Conservation (phyloP, 495 filamentous ascomycete genomes). For the Penicillium canariense region DNA sequence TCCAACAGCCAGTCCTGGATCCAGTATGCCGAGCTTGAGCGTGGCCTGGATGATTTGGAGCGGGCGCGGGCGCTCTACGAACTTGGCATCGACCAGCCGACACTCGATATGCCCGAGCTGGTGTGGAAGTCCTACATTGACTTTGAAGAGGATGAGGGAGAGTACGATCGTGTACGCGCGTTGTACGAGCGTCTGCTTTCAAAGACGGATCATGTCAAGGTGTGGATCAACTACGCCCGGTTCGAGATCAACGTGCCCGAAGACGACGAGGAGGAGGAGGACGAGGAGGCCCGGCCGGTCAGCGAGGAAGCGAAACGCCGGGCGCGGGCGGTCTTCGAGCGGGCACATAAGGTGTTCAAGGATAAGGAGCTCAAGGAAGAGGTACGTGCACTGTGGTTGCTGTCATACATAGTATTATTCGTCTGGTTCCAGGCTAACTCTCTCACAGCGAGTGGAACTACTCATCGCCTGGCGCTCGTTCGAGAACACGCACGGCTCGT, state of each 20-base stretch:
- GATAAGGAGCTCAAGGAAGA: slow-evolving; percentile 93
- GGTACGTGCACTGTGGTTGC: slow-evolving; percentile 35
- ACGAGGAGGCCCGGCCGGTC: slow-evolving; percentile 66
- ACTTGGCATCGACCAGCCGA: slow-evolving; percentile 76
- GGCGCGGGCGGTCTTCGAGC: slow-evolving; percentile 79
- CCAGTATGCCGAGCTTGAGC: slow-evolving; percentile 87
- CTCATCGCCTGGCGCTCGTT: slow-evolving; percentile 91
- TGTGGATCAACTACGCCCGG: slow-evolving; percentile 95
- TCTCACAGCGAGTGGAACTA: slow-evolving; percentile 67
- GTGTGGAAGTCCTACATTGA: slow-evolving; percentile 98
- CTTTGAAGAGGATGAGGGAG: slow-evolving; percentile 91
- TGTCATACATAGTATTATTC: neutral
- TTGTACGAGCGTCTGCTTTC: slow-evolving; percentile 88
- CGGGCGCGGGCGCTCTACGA: slow-evolving; percentile 90
- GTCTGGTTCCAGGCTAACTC: slow-evolving; percentile 28
- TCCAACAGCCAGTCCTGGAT: slow-evolving; percentile 93
- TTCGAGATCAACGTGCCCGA: slow-evolving; percentile 89
- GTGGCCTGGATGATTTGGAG: slow-evolving; percentile 83
- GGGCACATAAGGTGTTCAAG: slow-evolving; percentile 85
- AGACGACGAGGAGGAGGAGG: slow-evolving; percentile 61
- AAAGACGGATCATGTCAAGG: slow-evolving; percentile 96
- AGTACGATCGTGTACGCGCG: slow-evolving; percentile 76
- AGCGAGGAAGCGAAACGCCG: slow-evolving; percentile 79
- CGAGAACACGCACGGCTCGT: slow-evolving; percentile 76
- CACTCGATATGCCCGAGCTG: slow-evolving; percentile 95